Conservation (phyloP, 1,284 basidiomycete genomes). For the Porodaedalea pini region DNA sequence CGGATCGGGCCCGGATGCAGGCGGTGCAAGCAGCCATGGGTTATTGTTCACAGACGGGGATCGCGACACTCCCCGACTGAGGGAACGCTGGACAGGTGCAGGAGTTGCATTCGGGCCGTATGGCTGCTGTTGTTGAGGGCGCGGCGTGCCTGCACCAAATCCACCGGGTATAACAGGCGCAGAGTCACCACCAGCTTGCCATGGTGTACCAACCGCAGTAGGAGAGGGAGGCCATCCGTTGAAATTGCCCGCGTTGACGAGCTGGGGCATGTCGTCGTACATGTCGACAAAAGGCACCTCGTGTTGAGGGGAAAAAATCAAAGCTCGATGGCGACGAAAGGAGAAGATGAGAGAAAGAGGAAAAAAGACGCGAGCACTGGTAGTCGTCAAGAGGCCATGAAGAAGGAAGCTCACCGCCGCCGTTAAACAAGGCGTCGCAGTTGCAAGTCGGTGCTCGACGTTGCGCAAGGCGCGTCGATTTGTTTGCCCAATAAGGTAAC, state of each 20-base stretch:
- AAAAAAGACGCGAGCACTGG: too few species aligned
- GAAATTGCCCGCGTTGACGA: conserved; percentile 3
- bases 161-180: conserved; percentile 8
- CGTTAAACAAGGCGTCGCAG: too few species aligned
- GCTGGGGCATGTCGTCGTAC: conserved; percentile 12
- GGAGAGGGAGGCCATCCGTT: too few species aligned
- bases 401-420: too few species aligned
- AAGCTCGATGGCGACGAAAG: too few species aligned
- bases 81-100: background rate
- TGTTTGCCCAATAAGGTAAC: too few species aligned
- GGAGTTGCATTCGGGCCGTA: background rate
- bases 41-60: background rate
- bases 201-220: background rate
- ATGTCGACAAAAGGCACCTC: background rate
- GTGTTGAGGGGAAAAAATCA: too few species aligned
- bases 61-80: background rate
- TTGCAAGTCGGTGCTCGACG: too few species aligned
- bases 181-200: background rate
- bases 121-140: background rate
- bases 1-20: background rate
- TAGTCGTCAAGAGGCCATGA: too few species aligned
- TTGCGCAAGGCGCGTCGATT: too few species aligned
- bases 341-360: too few species aligned
- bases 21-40: conserved; percentile 2
- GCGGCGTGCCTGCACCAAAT: conserved; percentile 13